Percentiles rank a stretch among this genome's conserved stretches.
These are phyloP conservation scores for Crithidia thermophila DNA, from an alignment of 208 protist species.

Conservation along the genomic window DNA sequence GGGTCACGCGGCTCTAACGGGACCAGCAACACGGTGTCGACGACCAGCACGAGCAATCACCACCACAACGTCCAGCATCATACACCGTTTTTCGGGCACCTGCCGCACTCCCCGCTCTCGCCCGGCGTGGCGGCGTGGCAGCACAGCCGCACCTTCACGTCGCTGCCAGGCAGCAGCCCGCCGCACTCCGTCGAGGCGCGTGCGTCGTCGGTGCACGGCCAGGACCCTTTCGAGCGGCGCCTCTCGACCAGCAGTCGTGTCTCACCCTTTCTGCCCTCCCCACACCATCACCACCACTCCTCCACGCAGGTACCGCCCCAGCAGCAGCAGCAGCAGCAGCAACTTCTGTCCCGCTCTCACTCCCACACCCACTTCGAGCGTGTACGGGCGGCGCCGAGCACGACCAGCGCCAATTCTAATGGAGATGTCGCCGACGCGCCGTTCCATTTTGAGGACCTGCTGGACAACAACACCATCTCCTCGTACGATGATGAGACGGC, in stretches of 20 bases:
- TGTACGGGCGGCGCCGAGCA: not conserved
- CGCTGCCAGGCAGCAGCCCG: not conserved
- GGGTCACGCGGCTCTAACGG: too few species aligned
- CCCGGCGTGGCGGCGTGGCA: not conserved
- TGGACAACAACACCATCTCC: slow-evolving; percentile 15
- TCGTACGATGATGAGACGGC: slow-evolving; percentile 8
- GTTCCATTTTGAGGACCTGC: slow-evolving; percentile 22
- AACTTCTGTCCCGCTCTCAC: not conserved
- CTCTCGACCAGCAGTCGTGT: not conserved
- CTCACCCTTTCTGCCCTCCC: too few species aligned
- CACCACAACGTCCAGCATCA: too few species aligned
- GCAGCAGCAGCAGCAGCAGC: not conserved
- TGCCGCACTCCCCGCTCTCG: slow-evolving; percentile 10
- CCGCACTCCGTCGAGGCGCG: not conserved
- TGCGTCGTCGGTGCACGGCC: not conserved
- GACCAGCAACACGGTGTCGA: too few species aligned
- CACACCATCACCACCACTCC: too few species aligned
- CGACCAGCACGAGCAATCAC: not conserved
- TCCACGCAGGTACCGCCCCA: not conserved
- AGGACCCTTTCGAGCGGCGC: slow-evolving; percentile 6
- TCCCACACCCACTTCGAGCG: slow-evolving; percentile 6
- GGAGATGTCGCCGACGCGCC: slow-evolving; percentile 26
- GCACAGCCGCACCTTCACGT: not conserved
- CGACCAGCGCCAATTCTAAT: slow-evolving; percentile 13
- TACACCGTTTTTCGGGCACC: too few species aligned